Evolutionary conservation across 1,139 yeast genomes (phyloP).

Genomic region (Pneumocystis sp.): DNA sequence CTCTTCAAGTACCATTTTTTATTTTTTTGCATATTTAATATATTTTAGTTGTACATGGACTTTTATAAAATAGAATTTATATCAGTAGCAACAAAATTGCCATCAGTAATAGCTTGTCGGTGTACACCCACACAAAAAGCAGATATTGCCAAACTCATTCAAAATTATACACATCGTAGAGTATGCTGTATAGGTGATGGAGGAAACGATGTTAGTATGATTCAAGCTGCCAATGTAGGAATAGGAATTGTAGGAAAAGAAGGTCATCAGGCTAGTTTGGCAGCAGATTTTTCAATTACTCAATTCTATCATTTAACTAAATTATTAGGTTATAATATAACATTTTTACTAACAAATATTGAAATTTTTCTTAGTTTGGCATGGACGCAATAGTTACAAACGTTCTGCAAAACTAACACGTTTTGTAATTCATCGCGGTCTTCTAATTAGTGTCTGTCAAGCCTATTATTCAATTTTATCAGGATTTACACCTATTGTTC

Average conservation of each 20-base stretch:
- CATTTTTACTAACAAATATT: neutral
- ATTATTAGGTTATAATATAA: conserved; percentile 29
- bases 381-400: conserved; percentile 92
- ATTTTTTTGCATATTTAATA: neutral
- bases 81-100: conserved; percentile 56
- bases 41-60: conserved; percentile 36
- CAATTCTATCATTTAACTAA: conserved; percentile 84
- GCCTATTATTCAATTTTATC: conserved; percentile 82
- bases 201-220: conserved; percentile 98
- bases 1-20: conserved; percentile 33
- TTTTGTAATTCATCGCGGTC: conserved; percentile 90
- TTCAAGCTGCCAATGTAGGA: conserved; percentile 96
- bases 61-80: conserved; percentile 58
- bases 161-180: conserved; percentile 65
- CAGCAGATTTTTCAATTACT: conserved; percentile 89
- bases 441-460: conserved; percentile 89
- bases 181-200: conserved; percentile 99
- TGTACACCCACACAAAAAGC: conserved; percentile 99
- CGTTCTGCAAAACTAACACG: conserved; percentile 90
- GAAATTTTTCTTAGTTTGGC: conserved; percentile 46
- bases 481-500: conserved; percentile 78
- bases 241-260: conserved; percentile 98
- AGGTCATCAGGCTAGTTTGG: conserved; percentile 91
- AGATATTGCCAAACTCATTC: conserved; percentile 71
- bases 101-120: conserved; percentile 93